Conservation (phyloP, 1,284 basidiomycete genomes). For the Sanghuangporus baumii region DNA sequence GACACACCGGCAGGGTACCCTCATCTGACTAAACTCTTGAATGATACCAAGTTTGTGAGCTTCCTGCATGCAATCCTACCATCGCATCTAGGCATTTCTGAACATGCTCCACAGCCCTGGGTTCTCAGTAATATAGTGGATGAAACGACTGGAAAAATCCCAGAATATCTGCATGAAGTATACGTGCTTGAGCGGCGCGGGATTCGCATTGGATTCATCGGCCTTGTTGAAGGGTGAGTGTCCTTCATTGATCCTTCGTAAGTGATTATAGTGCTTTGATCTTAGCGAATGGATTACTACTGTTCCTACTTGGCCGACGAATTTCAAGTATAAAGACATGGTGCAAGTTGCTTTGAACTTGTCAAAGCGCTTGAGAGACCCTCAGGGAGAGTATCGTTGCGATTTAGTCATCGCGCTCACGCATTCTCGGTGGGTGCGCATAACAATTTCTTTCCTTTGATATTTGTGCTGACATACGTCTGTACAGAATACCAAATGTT, state of each 20-base stretch:
- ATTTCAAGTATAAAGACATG: conserved; percentile 70
- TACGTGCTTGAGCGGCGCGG: conserved; percentile 62
- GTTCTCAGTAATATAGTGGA: conserved; percentile 74
- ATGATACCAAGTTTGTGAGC: conserved; percentile 65
- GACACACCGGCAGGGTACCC: conserved; percentile 56
- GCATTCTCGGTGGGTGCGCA: conserved; percentile 51
- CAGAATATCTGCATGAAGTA: conserved; percentile 53
- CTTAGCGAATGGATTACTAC: conserved; percentile 81
- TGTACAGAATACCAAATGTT: conserved; percentile 28
- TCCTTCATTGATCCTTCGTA: too few species aligned
- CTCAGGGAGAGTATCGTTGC: conserved; percentile 59
- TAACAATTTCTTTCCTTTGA: conserved; percentile 30
- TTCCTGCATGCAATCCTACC: conserved; percentile 18
- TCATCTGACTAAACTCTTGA: conserved; percentile 70
- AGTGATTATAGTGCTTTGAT: not conserved
- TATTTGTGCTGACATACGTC: not conserved
- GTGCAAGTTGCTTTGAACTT: conserved; percentile 56
- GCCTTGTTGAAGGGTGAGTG: conserved; percentile 74
- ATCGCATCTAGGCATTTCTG: conserved; percentile 11
- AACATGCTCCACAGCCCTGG: conserved; percentile 52
- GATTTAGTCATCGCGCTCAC: conserved; percentile 81
- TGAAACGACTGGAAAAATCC: conserved; percentile 49
- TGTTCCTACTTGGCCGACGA: conserved; percentile 75
- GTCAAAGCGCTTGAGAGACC: conserved; percentile 69
- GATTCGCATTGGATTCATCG: conserved; percentile 71